Percentiles rank a stretch among this genome's conserved stretches.
Evolutionary conservation across 2,329 filamentous ascomycete species (phyloP).

Genomic region (Epichloe scottii): DNA sequence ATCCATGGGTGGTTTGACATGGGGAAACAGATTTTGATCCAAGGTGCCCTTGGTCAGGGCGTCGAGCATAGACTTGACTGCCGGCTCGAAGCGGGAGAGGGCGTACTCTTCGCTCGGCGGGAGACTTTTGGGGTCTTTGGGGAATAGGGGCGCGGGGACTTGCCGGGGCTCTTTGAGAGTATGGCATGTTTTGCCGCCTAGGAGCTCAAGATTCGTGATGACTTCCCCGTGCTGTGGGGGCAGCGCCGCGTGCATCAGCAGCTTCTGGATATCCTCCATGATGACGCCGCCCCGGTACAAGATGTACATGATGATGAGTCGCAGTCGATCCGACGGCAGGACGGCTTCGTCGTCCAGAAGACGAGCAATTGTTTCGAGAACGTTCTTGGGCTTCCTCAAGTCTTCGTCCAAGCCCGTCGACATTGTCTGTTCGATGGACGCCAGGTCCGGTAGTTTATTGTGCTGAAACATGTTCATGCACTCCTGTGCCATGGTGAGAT

Average conservation of each 20-base stretch:
- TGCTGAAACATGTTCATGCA: constrained; percentile 89
- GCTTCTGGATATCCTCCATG: constrained; percentile 67
- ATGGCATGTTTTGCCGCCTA: constrained; percentile 62
- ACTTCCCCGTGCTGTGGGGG: constrained; percentile 60
- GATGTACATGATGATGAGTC: constrained; percentile 74
- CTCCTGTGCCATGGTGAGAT: constrained; percentile 92
- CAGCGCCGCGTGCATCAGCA: constrained; percentile 72
- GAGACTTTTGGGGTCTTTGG: constrained; percentile 44
- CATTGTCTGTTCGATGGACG: constrained; percentile 78
- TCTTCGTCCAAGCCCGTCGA: constrained; percentile 91
- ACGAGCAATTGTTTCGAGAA: constrained; percentile 73
- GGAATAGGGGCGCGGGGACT: constrained; percentile 56
- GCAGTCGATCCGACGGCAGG: constrained; percentile 59
- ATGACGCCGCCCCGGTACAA: constrained; percentile 80
- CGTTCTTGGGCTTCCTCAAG: constrained; percentile 76
- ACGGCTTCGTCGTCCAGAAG: constrained; percentile 79
- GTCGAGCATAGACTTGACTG: constrained; percentile 73
- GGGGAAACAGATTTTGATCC: constrained; percentile 57
- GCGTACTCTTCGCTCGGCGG: constrained; percentile 62
- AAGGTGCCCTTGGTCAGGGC: constrained; percentile 54
- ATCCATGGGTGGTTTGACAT: constrained; percentile 57
- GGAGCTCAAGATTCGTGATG: constrained; percentile 64
- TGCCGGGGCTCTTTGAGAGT: constrained; percentile 64
- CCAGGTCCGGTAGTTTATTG: constrained; percentile 75
- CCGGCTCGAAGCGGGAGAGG: constrained; percentile 77